Evolutionary conservation across 2,329 filamentous ascomycete species (phyloP).

Genomic region (Coniochaeta ligniaria): DNA sequence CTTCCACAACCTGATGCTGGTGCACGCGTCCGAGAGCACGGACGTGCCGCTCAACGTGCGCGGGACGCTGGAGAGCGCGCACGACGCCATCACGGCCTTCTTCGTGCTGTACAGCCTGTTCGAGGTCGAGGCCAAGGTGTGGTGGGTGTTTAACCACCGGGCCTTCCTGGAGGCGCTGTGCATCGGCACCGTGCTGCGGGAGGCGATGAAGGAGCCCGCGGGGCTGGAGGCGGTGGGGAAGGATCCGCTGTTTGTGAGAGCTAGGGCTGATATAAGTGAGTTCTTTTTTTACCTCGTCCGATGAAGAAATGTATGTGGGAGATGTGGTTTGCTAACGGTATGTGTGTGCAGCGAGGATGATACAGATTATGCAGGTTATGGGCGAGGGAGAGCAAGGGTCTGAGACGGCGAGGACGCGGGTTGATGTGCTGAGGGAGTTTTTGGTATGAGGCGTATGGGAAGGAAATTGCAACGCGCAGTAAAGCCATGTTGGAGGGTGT

Average conservation of each 20-base stretch:
- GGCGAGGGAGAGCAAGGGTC: constrained; percentile 47
- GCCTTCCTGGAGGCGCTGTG: constrained; percentile 71
- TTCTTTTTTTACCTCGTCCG: constrained; percentile 7
- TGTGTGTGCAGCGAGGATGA: constrained; percentile 45
- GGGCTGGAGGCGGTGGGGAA: constrained; percentile 37
- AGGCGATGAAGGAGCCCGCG: constrained; percentile 37
- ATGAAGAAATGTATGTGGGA: no score
- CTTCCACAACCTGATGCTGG: constrained; percentile 74
- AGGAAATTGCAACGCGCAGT: no score
- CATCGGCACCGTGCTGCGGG: constrained; percentile 53
- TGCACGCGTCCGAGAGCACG: constrained; percentile 63
- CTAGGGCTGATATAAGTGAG: constrained; percentile 54
- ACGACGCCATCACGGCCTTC: constrained; percentile 67
- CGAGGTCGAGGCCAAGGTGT: constrained; percentile 65
- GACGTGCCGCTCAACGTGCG: constrained; percentile 59
- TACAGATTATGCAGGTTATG: constrained; percentile 56
- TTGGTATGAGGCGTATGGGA: constrained; percentile 18
- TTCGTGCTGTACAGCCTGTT: constrained; percentile 66
- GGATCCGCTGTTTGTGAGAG: constrained; percentile 54
- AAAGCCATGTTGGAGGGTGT: background rate
- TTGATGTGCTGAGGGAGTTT: constrained; percentile 51
- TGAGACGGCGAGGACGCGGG: constrained; percentile 51
- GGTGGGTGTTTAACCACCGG: constrained; percentile 80
- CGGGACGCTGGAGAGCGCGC: constrained; percentile 66
- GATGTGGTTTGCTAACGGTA: background rate